These are phyloP conservation scores for Phialophora chinensis DNA, from an alignment of 2,329 filamentous ascomycete genomes.

Conservation along the genomic window DNA sequence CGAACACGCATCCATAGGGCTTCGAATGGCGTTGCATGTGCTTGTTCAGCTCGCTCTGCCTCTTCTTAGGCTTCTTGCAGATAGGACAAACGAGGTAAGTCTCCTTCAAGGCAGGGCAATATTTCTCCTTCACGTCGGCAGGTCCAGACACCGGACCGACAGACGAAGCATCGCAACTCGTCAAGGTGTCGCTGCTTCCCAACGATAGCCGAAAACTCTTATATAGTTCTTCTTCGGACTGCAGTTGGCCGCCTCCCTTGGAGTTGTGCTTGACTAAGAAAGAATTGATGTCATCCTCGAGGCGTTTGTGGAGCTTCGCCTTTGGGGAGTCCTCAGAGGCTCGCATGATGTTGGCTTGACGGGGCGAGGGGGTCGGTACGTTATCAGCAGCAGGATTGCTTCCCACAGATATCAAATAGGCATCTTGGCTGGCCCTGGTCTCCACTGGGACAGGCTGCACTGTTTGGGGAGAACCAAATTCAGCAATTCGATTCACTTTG, in stretches of 20 bases:
- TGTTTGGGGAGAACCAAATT: slow-evolving; percentile 20
- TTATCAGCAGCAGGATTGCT: slow-evolving; percentile 13
- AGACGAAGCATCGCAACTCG: slow-evolving; percentile 23
- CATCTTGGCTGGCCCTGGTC: slow-evolving; percentile 25
- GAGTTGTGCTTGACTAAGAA: slow-evolving; percentile 24
- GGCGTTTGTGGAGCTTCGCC: slow-evolving; percentile 13
- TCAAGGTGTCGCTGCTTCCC: slow-evolving; percentile 16
- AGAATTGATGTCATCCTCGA: slow-evolving; percentile 29
- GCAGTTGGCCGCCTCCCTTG: slow-evolving; percentile 11
- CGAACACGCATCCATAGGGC: slow-evolving; percentile 81
- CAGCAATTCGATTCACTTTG: slow-evolving; percentile 20
- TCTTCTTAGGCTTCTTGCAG: slow-evolving; percentile 32
- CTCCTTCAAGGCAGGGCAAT: slow-evolving; percentile 13
- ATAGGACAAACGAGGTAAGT: slow-evolving; percentile 20
- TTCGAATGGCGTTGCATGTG: slow-evolving; percentile 80
- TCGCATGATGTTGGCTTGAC: slow-evolving; percentile 21
- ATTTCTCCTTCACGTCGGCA: slow-evolving; percentile 13
- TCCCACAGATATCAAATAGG: slow-evolving; percentile 22
- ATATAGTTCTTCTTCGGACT: slow-evolving; percentile 26
- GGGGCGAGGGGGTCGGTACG: slow-evolving; percentile 10
- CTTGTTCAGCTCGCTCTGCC: slow-evolving; percentile 64
- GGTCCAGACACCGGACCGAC: slow-evolving; percentile 10
- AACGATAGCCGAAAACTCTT: slow-evolving; percentile 22
- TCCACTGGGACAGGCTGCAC: slow-evolving; percentile 16
- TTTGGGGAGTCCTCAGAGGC: slow-evolving; percentile 12